These are phyloP conservation scores for Eucalyptus regnans DNA, from an alignment of 345 rosid genomes.

Conservation along the genomic window DNA sequence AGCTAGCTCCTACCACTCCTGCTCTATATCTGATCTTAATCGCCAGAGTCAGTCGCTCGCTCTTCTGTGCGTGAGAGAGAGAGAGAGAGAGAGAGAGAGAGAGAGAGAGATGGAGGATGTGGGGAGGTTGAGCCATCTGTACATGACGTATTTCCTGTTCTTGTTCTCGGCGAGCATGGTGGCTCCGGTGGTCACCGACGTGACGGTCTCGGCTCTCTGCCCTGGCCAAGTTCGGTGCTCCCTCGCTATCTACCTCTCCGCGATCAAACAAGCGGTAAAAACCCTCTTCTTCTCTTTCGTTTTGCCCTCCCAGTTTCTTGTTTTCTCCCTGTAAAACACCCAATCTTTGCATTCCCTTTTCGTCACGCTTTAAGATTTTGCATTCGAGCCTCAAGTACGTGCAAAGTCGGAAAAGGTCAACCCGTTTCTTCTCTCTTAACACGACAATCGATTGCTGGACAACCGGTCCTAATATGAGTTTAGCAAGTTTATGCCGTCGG, in stretches of 20 bases:
- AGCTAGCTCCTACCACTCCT: background rate
- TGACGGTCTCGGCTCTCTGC: conserved; percentile 29
- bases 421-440: background rate
- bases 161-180: conserved; percentile 14
- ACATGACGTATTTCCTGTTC: conserved; percentile 10
- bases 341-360: background rate
- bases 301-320: background rate
- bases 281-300: background rate
- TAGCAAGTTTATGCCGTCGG: background rate
- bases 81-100: background rate
- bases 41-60: background rate
- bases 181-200: conserved; percentile 24
- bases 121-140: conserved; percentile 10
- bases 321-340: background rate
- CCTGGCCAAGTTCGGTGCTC: conserved; percentile 23
- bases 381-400: background rate
- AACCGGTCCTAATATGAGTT: background rate
- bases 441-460: background rate
- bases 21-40: background rate
- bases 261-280: conserved; percentile 28
- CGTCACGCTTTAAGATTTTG: background rate
- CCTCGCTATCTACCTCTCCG: conserved; percentile 23
- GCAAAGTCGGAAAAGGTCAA: background rate
- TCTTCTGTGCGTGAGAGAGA: background rate
- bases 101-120: conserved; percentile 4